phyloP scores from a whole-genome alignment of 1,284 basidiomycete species.

The Fistulina hepatica region DNA sequence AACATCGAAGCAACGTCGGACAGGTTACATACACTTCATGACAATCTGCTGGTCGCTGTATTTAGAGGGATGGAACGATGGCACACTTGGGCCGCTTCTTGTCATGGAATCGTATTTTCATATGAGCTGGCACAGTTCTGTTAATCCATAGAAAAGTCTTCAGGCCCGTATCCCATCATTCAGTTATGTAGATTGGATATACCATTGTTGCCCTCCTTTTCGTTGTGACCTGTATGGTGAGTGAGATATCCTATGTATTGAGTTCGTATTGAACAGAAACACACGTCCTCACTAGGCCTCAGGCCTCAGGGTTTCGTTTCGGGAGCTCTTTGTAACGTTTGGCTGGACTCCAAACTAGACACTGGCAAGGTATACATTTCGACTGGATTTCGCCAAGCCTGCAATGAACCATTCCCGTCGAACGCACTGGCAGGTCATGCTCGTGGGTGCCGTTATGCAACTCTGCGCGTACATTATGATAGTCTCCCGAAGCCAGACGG shows the following conservation, averaged over 20 bases:
- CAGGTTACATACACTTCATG: slow-evolving; percentile 30
- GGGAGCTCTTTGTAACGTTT: slow-evolving; percentile 38
- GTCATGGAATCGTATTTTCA: background rate
- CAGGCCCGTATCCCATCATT: slow-evolving; percentile 23
- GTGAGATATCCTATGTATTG: slow-evolving; percentile 12
- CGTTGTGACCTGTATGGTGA: slow-evolving; percentile 40
- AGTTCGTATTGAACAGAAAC: slow-evolving; percentile 1
- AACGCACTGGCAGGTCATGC: slow-evolving; percentile 10
- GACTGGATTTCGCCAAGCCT: background rate
- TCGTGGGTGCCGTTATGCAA: slow-evolving; percentile 12
- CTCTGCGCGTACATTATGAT: background rate
- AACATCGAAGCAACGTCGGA: too few species aligned
- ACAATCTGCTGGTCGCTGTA: slow-evolving; percentile 32
- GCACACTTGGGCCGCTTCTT: slow-evolving; percentile 25
- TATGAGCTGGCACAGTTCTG: too few species aligned
- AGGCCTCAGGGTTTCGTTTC: slow-evolving; percentile 40
- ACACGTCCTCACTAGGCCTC: slow-evolving; percentile 1
- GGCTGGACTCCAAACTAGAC: slow-evolving; percentile 38
- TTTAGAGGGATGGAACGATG: slow-evolving; percentile 52
- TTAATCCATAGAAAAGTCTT: slow-evolving; percentile 42
- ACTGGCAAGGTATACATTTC: slow-evolving; percentile 37
- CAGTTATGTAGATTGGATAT: slow-evolving; percentile 28
- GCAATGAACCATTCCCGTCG: background rate
- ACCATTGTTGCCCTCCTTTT: slow-evolving; percentile 45
- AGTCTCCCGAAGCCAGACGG: too few species aligned